Base-by-base conservation (phyloP, 495 filamentous ascomycete species). In the Penicillium angulare region DNA sequence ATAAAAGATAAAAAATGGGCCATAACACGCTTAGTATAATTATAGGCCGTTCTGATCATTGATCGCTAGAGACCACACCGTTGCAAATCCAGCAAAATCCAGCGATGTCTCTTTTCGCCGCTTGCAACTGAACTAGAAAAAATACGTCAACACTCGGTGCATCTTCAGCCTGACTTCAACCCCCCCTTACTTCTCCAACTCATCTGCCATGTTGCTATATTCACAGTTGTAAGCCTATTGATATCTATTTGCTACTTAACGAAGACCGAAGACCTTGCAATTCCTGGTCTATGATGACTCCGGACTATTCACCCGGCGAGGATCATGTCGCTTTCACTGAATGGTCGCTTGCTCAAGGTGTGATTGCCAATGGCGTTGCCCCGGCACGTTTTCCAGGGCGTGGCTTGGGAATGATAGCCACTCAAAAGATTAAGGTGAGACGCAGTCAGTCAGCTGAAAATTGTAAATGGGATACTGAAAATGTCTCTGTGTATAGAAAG, bases 391-490 rank as follows among this genome's bases (percentile, higher is more conserved):
- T 92, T 22, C 79, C 82, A 7, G 83, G 83, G 2, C 75, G 85
- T 20, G 89, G 90, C 7, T 68, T 92, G 9, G 89, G 90, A 20
- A 83, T 95, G 46, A 77, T 89, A 31, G 85, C 89, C 3, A 83
- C 80, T 2, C 76, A 77, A 13, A 65, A 70, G 5, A 77, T 92
- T 49, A 65, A 85, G 71, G 89, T 89, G 69, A 15, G 56, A 26
- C 23, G 21, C 20, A 47, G n/a, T n/a, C n/a, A n/a, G n/a, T n/a
- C n/a, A n/a, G 7, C 18, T 42, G 22, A 0, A 36, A 9, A 18
- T 22, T 7, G 7, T 3, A 22, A 21, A 34, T 0, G 16, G 16
- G 8, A 22, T 32, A 39, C 38, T 27, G 13, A 36, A 13, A 29
- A 46, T 18, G 15, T 6, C 2, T 31, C 3, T 49, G 36, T 36